A percentile compares a stretch with the other conserved stretches of the same genome.
Conservation (phyloP, 2,329 filamentous ascomycete species). For the Dactylellina sp. region DNA sequence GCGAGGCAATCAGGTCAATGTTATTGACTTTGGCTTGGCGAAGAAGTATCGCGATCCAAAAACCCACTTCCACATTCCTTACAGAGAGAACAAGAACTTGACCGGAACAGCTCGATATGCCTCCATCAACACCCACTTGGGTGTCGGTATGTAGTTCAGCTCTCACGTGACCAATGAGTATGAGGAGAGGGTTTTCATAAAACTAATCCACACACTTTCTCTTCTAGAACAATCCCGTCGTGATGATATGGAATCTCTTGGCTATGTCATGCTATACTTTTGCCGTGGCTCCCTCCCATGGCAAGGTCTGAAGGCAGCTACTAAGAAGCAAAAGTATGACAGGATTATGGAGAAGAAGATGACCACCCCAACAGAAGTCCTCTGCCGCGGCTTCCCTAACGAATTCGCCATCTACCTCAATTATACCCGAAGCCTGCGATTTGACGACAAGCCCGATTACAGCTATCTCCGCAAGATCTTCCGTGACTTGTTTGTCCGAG, state of each 20-base stretch:
- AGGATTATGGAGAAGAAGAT: slow-evolving; percentile 99
- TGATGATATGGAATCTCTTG: slow-evolving; percentile 99
- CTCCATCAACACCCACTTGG: slow-evolving; percentile 97
- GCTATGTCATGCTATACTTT: slow-evolving; percentile 99
- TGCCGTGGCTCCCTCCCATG: slow-evolving; percentile 98
- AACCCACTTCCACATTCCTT: slow-evolving; percentile 99
- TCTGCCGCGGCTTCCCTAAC: slow-evolving; percentile 98
- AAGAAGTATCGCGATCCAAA: slow-evolving; percentile 99
- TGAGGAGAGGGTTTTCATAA: background rate
- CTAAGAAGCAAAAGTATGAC: slow-evolving; percentile 99
- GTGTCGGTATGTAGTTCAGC: slow-evolving; percentile 76
- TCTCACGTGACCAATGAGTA: slow-evolving; percentile 55
- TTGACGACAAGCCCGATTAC: slow-evolving; percentile 99
- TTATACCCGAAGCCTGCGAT: slow-evolving; percentile 97
- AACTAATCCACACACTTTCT: background rate
- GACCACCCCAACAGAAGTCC: slow-evolving; percentile 97
- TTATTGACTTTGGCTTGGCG: slow-evolving; percentile 97
- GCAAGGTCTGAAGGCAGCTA: slow-evolving; percentile 98
- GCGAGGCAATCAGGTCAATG: slow-evolving; percentile 98
- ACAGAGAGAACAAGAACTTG: slow-evolving; percentile 99
- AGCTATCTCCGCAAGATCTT: slow-evolving; percentile 99
- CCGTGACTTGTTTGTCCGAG: slow-evolving; percentile 97
- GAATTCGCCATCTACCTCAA: slow-evolving; percentile 99
- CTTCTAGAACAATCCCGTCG: slow-evolving; percentile 89
- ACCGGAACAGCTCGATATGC: slow-evolving; percentile 98